Conservation (phyloP, 2,329 filamentous ascomycete species). For the Myriosclerotinia scirpicola region DNA sequence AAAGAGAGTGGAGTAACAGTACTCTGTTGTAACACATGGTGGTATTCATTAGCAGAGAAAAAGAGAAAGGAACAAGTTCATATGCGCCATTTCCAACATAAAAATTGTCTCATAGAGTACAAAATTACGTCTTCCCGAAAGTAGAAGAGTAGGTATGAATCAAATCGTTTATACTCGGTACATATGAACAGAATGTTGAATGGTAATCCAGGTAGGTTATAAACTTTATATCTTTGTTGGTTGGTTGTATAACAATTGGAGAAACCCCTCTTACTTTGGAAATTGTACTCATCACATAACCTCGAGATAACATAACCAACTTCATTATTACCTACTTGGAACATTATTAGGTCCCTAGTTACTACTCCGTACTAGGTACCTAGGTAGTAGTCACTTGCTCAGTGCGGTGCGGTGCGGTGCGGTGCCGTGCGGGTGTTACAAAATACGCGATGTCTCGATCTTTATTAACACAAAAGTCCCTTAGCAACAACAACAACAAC, state of each 20-base stretch:
- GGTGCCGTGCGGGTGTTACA: not conserved
- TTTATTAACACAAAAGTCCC: conserved; percentile 20
- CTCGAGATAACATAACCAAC: no score
- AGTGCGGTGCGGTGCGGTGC: no score
- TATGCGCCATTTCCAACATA: conserved; percentile 29
- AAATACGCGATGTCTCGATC: conserved; percentile 24
- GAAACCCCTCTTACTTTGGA: not conserved
- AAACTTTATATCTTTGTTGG: not conserved
- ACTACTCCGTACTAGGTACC: no score
- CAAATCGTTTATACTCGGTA: not conserved
- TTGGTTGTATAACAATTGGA: conserved; percentile 4
- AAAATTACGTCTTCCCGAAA: conserved; percentile 22
- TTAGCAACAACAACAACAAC: not conserved
- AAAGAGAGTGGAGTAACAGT: not conserved
- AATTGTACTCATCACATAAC: not conserved
- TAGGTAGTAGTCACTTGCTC: no score
- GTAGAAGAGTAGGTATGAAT: not conserved
- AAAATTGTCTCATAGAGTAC: conserved; percentile 28
- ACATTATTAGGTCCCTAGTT: no score
- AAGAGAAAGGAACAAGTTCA: not conserved
- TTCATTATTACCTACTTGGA: no score
- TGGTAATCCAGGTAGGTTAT: not conserved
- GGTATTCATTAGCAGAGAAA: conserved; percentile 13
- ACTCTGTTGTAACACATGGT: conserved; percentile 7
- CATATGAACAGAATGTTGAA: not conserved